Conservation (phyloP, 31 red algal species). For the Endocladia muricata region DNA sequence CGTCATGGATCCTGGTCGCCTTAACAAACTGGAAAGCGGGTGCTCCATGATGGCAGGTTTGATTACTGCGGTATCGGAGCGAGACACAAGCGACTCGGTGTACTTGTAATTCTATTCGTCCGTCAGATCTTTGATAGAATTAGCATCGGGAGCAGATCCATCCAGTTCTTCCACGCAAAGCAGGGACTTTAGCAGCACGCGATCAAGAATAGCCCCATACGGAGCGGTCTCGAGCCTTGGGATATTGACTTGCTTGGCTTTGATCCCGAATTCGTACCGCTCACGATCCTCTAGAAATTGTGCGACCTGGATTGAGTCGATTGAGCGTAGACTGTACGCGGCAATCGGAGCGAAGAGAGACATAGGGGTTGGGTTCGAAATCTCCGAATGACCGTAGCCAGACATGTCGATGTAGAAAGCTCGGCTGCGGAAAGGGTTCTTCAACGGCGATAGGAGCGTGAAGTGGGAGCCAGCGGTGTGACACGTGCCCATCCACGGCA, state of each 20-base stretch:
- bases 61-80: background rate
- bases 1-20: background rate
- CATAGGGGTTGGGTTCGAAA: background rate
- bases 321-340: background rate
- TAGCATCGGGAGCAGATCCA: background rate
- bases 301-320: slow-evolving; percentile 7
- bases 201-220: background rate
- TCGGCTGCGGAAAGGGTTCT: background rate
- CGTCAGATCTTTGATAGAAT: background rate
- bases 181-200: background rate
- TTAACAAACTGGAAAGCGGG: background rate
- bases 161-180: slow-evolving; percentile 2
- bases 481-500: slow-evolving; percentile 28
- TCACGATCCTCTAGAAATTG: slow-evolving; percentile 20
- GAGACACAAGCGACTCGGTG: background rate
- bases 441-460: background rate
- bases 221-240: background rate
- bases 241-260: background rate
- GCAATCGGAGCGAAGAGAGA: background rate
- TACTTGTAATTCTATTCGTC: background rate
- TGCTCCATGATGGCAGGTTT: background rate
- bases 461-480: background rate
- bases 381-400: background rate
- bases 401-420: background rate
- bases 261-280: background rate